phyloP scores from a whole-genome alignment of 2,329 filamentous ascomycete species.

The Paecilomyces niveus region DNA sequence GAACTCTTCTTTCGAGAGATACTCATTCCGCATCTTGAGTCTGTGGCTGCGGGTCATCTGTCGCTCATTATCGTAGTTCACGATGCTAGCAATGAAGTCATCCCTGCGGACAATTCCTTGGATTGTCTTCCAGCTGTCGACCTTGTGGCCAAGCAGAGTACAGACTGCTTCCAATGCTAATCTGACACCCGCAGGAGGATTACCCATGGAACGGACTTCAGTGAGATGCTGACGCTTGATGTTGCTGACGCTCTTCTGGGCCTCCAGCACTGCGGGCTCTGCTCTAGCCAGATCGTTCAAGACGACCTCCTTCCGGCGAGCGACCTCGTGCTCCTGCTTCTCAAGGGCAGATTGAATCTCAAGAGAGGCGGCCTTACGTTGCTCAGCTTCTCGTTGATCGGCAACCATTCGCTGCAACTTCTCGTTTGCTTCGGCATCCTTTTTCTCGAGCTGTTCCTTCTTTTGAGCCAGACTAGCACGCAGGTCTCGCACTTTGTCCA shows the following conservation, averaged over 20 bases:
- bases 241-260: slow-evolving; percentile 93
- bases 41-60: slow-evolving; percentile 83
- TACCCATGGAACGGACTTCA: slow-evolving; percentile 95
- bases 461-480: slow-evolving; percentile 87
- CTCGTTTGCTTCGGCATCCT: slow-evolving; percentile 92
- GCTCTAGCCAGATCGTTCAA: slow-evolving; percentile 80
- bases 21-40: slow-evolving; percentile 86
- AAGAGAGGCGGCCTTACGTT: slow-evolving; percentile 77
- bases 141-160: slow-evolving; percentile 83
- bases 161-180: slow-evolving; percentile 95
- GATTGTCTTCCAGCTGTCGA: slow-evolving; percentile 84
- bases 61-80: slow-evolving; percentile 91
- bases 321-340: slow-evolving; percentile 83
- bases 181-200: slow-evolving; percentile 82
- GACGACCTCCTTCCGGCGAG: slow-evolving; percentile 74
- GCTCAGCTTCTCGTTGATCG: slow-evolving; percentile 89
- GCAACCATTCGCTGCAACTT: slow-evolving; percentile 96
- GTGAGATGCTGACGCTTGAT: slow-evolving; percentile 97
- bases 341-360: slow-evolving; percentile 84
- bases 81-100: slow-evolving; percentile 96
- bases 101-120: slow-evolving; percentile 82
- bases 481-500: slow-evolving; percentile 92
- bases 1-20: slow-evolving; percentile 87
- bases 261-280: slow-evolving; percentile 86
- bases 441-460: slow-evolving; percentile 85